Evolutionary conservation across 208 protist genomes (phyloP).

Genomic region (Trypanosoma cruzi): DNA sequence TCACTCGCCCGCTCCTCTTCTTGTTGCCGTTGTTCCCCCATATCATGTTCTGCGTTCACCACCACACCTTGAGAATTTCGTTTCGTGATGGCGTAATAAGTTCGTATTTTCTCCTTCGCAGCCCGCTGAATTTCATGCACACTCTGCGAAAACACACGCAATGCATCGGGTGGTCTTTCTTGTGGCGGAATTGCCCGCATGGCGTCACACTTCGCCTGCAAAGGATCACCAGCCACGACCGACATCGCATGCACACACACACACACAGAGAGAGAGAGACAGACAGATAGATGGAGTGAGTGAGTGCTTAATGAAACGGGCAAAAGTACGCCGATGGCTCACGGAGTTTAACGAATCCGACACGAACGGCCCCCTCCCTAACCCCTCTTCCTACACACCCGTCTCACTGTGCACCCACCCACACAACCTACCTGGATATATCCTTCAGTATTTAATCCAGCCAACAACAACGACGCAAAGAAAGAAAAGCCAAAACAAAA

Average conservation of each 20-base stretch:
- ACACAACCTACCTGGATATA: not conserved
- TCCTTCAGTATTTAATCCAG: not conserved
- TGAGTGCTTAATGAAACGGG: not conserved
- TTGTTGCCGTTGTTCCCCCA: not conserved
- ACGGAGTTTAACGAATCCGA: not conserved
- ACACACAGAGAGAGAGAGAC: not conserved
- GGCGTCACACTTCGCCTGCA: not conserved
- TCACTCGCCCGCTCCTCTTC: not conserved
- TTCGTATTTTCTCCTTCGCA: constrained; percentile 11
- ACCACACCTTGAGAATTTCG: not conserved
- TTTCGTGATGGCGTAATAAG: not conserved
- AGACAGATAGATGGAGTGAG: not conserved
- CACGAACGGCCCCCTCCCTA: too few species aligned
- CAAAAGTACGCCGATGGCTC: too few species aligned
- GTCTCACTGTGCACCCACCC: not conserved
- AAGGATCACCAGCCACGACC: not conserved
- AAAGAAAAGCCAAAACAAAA: constrained; percentile 6
- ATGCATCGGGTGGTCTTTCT: not conserved
- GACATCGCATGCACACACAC: constrained; percentile 1
- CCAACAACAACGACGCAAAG: not conserved
- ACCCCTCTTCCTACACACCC: not conserved
- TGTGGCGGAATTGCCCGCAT: not conserved
- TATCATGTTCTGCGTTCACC: too few species aligned
- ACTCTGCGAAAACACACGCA: not conserved
- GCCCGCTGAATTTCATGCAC: constrained; percentile 13